These are phyloP conservation scores for Penicillium hordei DNA, from an alignment of 2,329 filamentous ascomycete species.

Conservation along the genomic window DNA sequence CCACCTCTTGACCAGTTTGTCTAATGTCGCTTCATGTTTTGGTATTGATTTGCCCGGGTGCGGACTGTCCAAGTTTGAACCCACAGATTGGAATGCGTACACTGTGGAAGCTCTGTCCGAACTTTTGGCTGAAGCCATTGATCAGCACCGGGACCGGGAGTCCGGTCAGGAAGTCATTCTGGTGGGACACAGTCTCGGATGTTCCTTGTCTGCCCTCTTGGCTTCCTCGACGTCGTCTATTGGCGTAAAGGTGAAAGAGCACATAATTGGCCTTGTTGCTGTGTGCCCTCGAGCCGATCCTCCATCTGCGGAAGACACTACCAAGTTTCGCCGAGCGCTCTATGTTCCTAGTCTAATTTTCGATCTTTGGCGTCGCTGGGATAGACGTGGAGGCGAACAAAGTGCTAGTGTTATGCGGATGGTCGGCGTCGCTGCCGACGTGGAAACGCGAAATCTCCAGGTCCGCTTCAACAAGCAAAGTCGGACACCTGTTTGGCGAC, in stretches of 20 bases:
- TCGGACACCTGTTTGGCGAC: constrained; percentile 74
- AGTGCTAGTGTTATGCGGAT: constrained; percentile 80
- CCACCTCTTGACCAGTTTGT: constrained; percentile 74
- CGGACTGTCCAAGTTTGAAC: constrained; percentile 73
- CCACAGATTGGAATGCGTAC: constrained; percentile 74
- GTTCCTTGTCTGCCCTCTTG: constrained; percentile 71
- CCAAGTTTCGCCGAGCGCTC: constrained; percentile 58
- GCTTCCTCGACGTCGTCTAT: constrained; percentile 60
- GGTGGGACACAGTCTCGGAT: constrained; percentile 89
- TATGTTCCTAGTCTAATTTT: constrained; percentile 68
- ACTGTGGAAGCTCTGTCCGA: constrained; percentile 71
- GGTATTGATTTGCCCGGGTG: constrained; percentile 90
- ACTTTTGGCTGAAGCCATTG: constrained; percentile 72
- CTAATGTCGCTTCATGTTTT: constrained; percentile 79
- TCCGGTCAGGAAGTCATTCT: constrained; percentile 71
- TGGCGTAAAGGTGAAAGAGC: constrained; percentile 54
- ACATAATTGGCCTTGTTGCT: constrained; percentile 73
- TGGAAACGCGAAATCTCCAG: constrained; percentile 45
- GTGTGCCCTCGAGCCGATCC: constrained; percentile 76
- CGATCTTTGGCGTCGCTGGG: constrained; percentile 72
- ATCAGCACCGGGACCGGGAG: constrained; percentile 66
- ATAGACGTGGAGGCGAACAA: constrained; percentile 72
- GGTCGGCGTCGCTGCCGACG: constrained; percentile 47
- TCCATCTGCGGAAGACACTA: constrained; percentile 54
- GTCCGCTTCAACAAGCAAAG: constrained; percentile 71